Percentiles rank a stretch among this genome's conserved stretches.
Conservation (phyloP, 768 basidiomycete genomes). For the Pisolithus tinctorius region DNA sequence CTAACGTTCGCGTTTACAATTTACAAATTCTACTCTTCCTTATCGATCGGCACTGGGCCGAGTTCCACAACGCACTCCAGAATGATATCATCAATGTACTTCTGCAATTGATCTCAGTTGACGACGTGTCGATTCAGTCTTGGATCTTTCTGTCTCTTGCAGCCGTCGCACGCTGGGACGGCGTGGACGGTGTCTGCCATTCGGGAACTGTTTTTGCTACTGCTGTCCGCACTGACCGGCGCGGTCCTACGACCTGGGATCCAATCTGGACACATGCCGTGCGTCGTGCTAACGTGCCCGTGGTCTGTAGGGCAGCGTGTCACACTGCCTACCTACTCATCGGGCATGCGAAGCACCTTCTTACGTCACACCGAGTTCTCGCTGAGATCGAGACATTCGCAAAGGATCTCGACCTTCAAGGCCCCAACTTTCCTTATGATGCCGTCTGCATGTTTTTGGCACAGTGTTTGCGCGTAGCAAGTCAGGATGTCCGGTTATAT, state of each 20-base stretch:
- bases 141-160: constrained; percentile 84
- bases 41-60: constrained; percentile 68
- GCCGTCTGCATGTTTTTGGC: constrained; percentile 82
- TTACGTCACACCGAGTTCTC: constrained; percentile 53
- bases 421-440: constrained; percentile 81
- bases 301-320: constrained; percentile 74
- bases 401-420: constrained; percentile 85
- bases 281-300: constrained; percentile 61
- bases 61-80: constrained; percentile 54
- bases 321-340: constrained; percentile 59
- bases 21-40: constrained; percentile 83
- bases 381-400: constrained; percentile 72
- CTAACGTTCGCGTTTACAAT: constrained; percentile 38
- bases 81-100: constrained; percentile 49
- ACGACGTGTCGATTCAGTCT: constrained; percentile 63
- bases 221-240: not conserved
- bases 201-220: constrained; percentile 1
- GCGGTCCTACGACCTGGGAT: constrained; percentile 53
- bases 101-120: constrained; percentile 52
- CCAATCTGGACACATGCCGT: constrained; percentile 78
- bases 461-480: constrained; percentile 61
- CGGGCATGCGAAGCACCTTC: constrained; percentile 31
- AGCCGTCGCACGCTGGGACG: constrained; percentile 54
- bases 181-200: constrained; percentile 1
- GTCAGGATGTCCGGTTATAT: constrained; percentile 77